phyloP scores from a whole-genome alignment of 2,329 filamentous ascomycete genomes.

The Blumeria graminis region DNA sequence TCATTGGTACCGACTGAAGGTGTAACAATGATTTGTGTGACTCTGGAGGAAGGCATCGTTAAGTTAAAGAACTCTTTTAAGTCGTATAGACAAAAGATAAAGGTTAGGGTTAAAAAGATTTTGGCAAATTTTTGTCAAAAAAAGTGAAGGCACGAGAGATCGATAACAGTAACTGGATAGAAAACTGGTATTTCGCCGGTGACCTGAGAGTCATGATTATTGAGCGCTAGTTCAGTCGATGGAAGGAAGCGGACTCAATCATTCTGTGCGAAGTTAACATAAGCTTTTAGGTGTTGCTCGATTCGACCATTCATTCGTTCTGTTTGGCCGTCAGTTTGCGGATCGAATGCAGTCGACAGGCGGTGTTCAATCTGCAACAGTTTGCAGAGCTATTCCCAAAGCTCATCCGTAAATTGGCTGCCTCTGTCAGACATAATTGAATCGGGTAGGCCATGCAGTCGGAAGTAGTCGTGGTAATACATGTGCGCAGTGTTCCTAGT shows the following conservation, averaged over 20 bases:
- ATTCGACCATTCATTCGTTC: slow-evolving; percentile 4
- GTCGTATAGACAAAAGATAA: no score
- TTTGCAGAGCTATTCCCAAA: slow-evolving; percentile 1
- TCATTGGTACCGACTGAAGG: no score
- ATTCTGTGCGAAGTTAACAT: slow-evolving; percentile 5
- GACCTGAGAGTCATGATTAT: slow-evolving; percentile 3
- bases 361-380: neutral
- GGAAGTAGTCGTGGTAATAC: neutral
- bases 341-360: slow-evolving; percentile 5
- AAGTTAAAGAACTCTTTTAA: no score
- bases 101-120: no score
- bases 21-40: no score
- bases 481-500: neutral
- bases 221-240: slow-evolving; percentile 6
- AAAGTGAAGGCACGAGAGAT: no score
- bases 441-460: neutral
- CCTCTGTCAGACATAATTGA: neutral
- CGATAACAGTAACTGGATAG: no score
- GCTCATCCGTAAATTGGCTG: neutral
- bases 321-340: slow-evolving; percentile 6
- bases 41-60: no score
- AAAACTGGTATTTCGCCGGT: no score
- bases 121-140: no score
- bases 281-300: slow-evolving; percentile 4
- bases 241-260: slow-evolving; percentile 5